Evolutionary conservation across 495 filamentous ascomycete genomes (phyloP).

Genomic region (Tuber microsphaerosporum): DNA sequence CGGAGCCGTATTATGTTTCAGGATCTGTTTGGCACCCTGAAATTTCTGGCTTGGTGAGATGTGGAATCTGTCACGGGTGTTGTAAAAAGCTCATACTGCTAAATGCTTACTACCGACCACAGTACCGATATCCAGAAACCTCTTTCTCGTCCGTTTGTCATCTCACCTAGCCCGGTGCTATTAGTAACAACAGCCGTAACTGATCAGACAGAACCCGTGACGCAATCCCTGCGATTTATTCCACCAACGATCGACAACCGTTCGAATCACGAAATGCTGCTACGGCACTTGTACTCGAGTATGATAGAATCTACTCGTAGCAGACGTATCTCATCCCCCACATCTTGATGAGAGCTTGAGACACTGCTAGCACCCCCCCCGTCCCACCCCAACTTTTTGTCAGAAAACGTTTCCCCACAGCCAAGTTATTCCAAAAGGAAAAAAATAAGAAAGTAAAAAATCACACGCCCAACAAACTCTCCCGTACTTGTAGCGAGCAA

Average conservation of each 20-base stretch:
- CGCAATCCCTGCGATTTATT: background rate
- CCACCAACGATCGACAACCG: constrained; percentile 2
- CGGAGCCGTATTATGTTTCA: background rate
- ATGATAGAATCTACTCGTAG: too few relatives aligned
- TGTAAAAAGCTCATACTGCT: background rate
- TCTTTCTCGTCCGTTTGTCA: background rate
- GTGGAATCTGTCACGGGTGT: background rate
- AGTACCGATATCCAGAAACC: background rate
- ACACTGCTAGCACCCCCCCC: background rate
- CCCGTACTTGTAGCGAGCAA: constrained; percentile 1
- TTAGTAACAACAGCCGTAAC: background rate
- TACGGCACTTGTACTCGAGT: too few relatives aligned
- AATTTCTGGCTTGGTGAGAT: background rate
- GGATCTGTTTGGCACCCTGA: background rate
- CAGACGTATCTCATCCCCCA: background rate
- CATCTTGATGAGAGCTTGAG: too few relatives aligned
- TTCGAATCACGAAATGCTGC: background rate
- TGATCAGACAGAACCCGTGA: background rate
- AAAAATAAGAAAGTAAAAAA: background rate
- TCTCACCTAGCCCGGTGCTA: background rate
- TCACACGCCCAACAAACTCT: background rate
- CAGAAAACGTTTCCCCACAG: constrained; percentile 2
- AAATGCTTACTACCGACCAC: background rate
- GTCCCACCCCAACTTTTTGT: background rate
- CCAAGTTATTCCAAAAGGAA: background rate